Base-by-base conservation (phyloP, 257 asterid species). In the Solanum clarkiae region DNA sequence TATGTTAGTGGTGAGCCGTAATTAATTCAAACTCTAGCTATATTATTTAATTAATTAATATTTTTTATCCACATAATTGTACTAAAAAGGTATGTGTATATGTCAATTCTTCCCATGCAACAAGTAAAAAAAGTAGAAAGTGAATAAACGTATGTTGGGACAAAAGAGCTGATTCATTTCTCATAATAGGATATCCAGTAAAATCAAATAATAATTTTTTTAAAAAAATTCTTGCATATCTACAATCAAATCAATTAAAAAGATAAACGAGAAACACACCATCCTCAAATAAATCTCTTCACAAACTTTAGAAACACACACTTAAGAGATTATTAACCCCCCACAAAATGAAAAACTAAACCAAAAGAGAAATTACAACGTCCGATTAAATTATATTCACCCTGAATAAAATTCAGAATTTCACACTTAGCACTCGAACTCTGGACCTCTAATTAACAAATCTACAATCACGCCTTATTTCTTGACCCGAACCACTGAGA, bases 401-500 rank as follows among this genome's bases (percentile, higher is more conserved):
- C 1, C 7, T 0, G 1, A 15, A 4, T 17, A 18, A 70, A 70
- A 18, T 36, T 36, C 1, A 1, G 0, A 0, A 17, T 9, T 10
- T 1, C 17, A 70, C 0, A 4, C 0, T 68, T 4, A 0, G 0
- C 4, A 1, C 2, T 36, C 1, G 2, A 68, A 8, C 7, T 7
- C 10, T 11, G 7, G 4, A 16, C 0, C 5, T 69, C 1, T 36
- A 0, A 75, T 74, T 94, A 83, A 86, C 91, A 86, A 90, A 86
- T 87, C 92, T 84, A 49, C 97, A 94, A 80, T 93, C 86, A 40
- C 49, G 77, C 63, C 98, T 88, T 56, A 93, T 87, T 88, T 94
- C 97, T 86, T 87, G 87, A 17, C 95, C 95, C 22, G 80, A 89
- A 57, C 94, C 93, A 83, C 11, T 80, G 6, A 95, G 90, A 87